Evolutionary conservation across 164 flowering plant species (phyloP), one percentile per base, ranked within the genome.

Genomic region (Sextonia rubra): DNA sequence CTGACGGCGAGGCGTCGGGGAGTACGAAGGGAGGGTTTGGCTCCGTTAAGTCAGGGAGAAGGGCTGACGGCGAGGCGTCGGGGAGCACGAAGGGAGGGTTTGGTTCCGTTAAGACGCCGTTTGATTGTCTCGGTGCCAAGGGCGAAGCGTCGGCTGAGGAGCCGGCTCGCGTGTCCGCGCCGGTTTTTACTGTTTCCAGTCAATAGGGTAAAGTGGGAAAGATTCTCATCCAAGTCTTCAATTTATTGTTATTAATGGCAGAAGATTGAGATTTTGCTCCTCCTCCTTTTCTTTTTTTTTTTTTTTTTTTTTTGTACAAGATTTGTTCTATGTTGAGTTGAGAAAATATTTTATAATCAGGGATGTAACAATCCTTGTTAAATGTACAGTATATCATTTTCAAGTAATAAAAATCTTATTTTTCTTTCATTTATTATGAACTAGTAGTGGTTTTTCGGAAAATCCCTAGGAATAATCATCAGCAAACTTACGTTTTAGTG

Each of bases 1-100:
- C 64, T 20, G 79, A 68, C 20, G 87, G 81, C 9, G 85, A 80
- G 20, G 77, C 71, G 0, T 29, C 82, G 1, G 60, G 72, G 12
- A 29, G 6, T 6, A 0, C 32, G 4, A n/a, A 15, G 30, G 2
- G 37, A 2, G 32, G 68, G 23, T 26, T 47, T 12, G 29, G 64
- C 12, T 62, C 78, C 25, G 85, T 79, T 14, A 78, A 72, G 0
- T 32, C 80, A 1, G 47, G 74, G 3, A 26, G 3, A 2, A 37
- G 44, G 11, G 6, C 1, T 4, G 44, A 37, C 44, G 44, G 44
- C 14, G 85, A 80, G 20, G 76, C 70, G 0, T 29, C 82, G 1
- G 52, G 73, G 12, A 29, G 6, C 3, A 1, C 32, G 4, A n/a
- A 15, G 47, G 2, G 48, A 3, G 32, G 68, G 23, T 26, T 47